Conservation (phyloP, 805 yeast species). For the Saccharomyces cerevisiae region DNA sequence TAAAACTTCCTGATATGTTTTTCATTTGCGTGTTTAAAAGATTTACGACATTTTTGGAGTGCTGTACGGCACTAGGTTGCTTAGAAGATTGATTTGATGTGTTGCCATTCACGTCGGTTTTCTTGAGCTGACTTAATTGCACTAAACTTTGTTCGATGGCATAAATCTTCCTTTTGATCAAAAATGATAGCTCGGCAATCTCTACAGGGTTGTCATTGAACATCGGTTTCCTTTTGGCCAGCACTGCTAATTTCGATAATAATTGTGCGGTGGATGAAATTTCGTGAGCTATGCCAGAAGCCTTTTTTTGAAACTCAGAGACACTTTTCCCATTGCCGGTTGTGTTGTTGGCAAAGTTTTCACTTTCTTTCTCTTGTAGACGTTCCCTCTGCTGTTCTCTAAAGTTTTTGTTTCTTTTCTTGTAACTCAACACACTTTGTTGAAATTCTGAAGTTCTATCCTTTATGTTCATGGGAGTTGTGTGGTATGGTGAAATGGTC, state of each 20-base stretch:
- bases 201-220: conserved; percentile 93
- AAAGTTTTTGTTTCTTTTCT: conserved; percentile 30
- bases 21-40: conserved; percentile 82
- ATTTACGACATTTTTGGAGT: conserved; percentile 80
- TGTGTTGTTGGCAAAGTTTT: conserved; percentile 17
- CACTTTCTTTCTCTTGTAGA: conserved; percentile 23
- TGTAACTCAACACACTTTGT: conserved; percentile 75
- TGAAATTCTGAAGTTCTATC: conserved; percentile 91
- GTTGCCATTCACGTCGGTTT: conserved; percentile 48
- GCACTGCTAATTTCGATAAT: conserved; percentile 64
- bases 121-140: conserved; percentile 55
- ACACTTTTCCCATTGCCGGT: conserved; percentile 21
- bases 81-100: conserved; percentile 37
- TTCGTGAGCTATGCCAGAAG: conserved; percentile 79
- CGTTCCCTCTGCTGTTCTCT: neutral
- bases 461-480: conserved; percentile 35
- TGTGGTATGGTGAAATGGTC: neutral
- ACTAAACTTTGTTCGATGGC: conserved; percentile 76
- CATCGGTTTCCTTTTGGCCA: conserved; percentile 84
- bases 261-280: conserved; percentile 78
- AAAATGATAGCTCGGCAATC: conserved; percentile 82
- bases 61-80: conserved; percentile 51
- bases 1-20: conserved; percentile 86
- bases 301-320: conserved; percentile 60
- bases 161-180: conserved; percentile 41